A percentile compares a stretch with the other conserved stretches of the same genome.
Evolutionary conservation across 768 basidiomycete species (phyloP).

Genomic region (Termitomyces sp.): DNA sequence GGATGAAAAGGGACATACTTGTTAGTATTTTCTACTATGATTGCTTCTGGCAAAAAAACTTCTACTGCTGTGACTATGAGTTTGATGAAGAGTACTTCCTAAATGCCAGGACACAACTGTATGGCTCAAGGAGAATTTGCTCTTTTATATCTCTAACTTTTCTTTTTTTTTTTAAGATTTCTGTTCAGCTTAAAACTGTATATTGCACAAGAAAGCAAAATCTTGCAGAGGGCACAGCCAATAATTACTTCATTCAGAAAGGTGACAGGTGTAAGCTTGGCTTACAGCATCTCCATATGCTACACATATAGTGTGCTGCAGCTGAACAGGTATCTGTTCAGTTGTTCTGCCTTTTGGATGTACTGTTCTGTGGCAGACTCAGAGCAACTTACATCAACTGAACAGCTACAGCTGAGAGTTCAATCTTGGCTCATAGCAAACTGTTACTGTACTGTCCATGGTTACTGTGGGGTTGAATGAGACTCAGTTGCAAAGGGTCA

Average conservation of each 20-base stretch:
- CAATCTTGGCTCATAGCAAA: no score
- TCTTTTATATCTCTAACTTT: not conserved
- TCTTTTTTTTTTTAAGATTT: conserved; percentile 16
- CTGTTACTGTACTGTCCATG: no score
- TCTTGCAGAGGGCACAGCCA: conserved; percentile 40
- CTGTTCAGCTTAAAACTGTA: conserved; percentile 40
- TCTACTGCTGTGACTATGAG: conserved; percentile 39
- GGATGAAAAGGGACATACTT: conserved; percentile 31
- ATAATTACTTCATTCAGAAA: conserved; percentile 45
- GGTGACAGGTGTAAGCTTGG: no score
- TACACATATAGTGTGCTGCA: no score
- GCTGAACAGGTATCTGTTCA: no score
- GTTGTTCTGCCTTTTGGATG: no score
- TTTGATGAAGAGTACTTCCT: conserved; percentile 46
- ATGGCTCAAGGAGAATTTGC: conserved; percentile 26
- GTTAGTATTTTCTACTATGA: conserved; percentile 46
- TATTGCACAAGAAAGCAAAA: conserved; percentile 34
- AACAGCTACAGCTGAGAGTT: no score
- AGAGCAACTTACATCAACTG: no score
- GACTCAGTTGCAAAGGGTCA: no score
- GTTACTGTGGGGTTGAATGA: no score
- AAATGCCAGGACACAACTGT: conserved; percentile 34
- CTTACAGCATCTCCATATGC: no score
- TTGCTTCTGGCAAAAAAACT: conserved; percentile 38
- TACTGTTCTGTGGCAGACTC: no score